phyloP scores from a whole-genome alignment of 2,329 filamentous ascomycete species.

The Hortaea werneckii region DNA sequence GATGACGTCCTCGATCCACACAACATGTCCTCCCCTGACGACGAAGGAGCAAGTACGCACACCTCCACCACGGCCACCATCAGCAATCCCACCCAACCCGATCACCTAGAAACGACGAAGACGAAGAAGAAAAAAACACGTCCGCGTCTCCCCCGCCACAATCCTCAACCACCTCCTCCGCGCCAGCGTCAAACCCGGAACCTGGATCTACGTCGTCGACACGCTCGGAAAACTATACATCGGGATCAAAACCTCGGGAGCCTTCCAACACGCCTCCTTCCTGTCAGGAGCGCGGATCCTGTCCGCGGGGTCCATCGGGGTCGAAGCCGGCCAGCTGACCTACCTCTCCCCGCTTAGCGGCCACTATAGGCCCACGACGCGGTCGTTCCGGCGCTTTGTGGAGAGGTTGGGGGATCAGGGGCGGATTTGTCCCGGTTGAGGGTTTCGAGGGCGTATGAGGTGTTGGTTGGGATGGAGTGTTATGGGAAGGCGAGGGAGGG shows the following conservation, averaged over 20 bases:
- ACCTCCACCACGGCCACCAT: background rate
- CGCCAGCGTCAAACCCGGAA: constrained; percentile 69
- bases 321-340: constrained; percentile 65
- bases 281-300: constrained; percentile 72
- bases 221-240: constrained; percentile 76
- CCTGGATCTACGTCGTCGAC: constrained; percentile 87
- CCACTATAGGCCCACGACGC: constrained; percentile 74
- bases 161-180: constrained; percentile 70
- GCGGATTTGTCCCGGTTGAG: constrained; percentile 69
- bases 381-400: constrained; percentile 73
- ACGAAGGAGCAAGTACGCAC: background rate
- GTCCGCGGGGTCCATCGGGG: constrained; percentile 72
- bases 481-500: constrained; percentile 62
- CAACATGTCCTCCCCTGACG: background rate
- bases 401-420: constrained; percentile 56
- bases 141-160: constrained; percentile 59
- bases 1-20: too few relatives aligned
- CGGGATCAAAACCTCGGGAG: constrained; percentile 75
- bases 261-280: constrained; percentile 88
- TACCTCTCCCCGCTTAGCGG: constrained; percentile 59
- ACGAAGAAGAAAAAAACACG: constrained; percentile 47
- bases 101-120: background rate
- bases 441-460: constrained; percentile 68
- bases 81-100: background rate
- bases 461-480: constrained; percentile 68